Evolutionary conservation across 202 grass and related monocot species (phyloP).

Genomic region (Setaria italica): DNA sequence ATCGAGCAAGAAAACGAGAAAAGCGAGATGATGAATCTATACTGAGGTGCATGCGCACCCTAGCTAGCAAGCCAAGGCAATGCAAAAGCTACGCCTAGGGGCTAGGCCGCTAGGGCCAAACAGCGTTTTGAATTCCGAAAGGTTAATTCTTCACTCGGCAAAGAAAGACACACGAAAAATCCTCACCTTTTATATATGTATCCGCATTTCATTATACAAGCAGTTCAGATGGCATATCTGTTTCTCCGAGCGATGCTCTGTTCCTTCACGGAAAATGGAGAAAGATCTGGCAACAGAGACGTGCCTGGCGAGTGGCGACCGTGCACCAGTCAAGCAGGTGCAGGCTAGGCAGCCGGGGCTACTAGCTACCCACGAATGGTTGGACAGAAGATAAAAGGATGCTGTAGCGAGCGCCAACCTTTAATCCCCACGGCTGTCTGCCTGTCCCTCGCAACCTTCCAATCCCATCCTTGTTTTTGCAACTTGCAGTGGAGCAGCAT

Average conservation of each 20-base stretch:
- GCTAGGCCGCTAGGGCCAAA: neutral
- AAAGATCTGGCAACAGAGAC: conserved; percentile 42
- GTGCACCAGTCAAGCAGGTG: conserved; percentile 8
- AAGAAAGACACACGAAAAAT: neutral
- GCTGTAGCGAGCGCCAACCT: conserved; percentile 36
- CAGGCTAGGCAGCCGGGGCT: neutral
- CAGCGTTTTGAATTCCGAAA: conserved; percentile 5
- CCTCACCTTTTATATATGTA: neutral
- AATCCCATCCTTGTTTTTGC: conserved; percentile 42
- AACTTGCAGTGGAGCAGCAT: neutral
- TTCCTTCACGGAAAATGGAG: conserved; percentile 5
- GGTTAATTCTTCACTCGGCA: neutral
- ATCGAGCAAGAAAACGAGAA: conserved; percentile 32
- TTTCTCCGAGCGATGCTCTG: conserved; percentile 9
- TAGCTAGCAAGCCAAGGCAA: neutral
- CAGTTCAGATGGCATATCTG: conserved; percentile 16
- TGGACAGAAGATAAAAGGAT: conserved; percentile 46
- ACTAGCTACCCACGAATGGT: conserved; percentile 1
- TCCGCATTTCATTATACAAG: neutral
- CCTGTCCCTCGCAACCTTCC: conserved; percentile 38
- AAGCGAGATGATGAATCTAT: conserved; percentile 4
- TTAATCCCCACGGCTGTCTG: conserved; percentile 22
- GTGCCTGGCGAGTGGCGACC: neutral
- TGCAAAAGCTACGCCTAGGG: neutral
- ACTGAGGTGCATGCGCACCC: neutral